Percentiles rank a stretch among this genome's conserved stretches.
Evolutionary conservation across 140 eudicot genomes (phyloP).

Genomic region (Senecio squalidus): DNA sequence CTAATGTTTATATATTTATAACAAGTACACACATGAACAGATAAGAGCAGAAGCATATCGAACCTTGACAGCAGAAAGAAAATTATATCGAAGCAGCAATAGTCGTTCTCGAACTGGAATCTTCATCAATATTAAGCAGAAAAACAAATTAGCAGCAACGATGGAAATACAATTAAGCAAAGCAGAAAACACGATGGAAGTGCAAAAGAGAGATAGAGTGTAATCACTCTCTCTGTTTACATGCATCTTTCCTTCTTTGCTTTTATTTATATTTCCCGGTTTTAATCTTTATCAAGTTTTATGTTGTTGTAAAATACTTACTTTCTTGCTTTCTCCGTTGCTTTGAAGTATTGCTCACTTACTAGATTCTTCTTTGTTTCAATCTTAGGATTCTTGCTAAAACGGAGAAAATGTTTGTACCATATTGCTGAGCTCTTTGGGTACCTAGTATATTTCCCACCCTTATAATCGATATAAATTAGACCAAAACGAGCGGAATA

Average conservation of each 20-base stretch:
- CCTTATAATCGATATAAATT: conserved; percentile 29
- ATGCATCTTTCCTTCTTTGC: background rate
- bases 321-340: conserved; percentile 8
- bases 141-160: conserved; percentile 5
- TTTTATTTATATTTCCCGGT: too few relatives aligned
- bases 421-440: conserved; percentile 37
- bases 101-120: conserved; percentile 11
- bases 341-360: background rate
- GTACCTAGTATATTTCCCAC: conserved; percentile 27
- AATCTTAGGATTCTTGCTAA: background rate
- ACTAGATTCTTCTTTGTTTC: background rate
- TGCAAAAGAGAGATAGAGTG: background rate
- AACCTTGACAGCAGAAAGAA: conserved; percentile 21
- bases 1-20: background rate
- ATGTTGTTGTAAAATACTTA: too few relatives aligned
- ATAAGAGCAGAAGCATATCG: background rate
- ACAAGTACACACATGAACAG: too few relatives aligned
- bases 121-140: conserved; percentile 1
- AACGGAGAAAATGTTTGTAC: conserved; percentile 21
- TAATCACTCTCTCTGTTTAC: background rate
- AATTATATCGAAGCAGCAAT: conserved; percentile 17
- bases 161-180: background rate
- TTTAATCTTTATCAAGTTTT: background rate
- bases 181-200: background rate
- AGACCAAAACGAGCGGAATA: conserved; percentile 35